phyloP scores from a whole-genome alignment of 1,284 basidiomycete species.

The Ustilago nuda region DNA sequence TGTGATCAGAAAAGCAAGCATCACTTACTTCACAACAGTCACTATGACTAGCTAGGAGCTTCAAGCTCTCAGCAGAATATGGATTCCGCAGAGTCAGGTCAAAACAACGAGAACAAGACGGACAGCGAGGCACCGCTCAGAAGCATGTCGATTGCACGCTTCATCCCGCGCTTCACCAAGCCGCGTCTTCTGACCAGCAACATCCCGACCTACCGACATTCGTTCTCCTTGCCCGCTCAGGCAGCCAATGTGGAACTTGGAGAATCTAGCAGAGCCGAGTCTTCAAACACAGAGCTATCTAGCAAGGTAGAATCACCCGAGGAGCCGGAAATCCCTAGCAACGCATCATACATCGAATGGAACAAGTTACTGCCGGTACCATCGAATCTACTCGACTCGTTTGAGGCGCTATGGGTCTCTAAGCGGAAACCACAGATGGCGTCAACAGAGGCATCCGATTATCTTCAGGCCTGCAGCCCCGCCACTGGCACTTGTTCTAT shows the following conservation, averaged over 20 bases:
- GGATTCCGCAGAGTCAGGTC: slow-evolving; percentile 4
- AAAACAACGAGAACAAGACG: background rate
- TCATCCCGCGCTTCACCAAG: slow-evolving; percentile 40
- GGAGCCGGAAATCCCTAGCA: background rate
- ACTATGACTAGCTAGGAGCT: background rate
- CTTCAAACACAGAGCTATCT: background rate
- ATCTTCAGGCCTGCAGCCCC: background rate
- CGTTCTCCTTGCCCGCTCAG: slow-evolving; percentile 24
- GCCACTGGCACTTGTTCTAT: background rate
- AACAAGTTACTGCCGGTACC: slow-evolving; percentile 34
- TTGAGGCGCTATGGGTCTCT: slow-evolving; percentile 19
- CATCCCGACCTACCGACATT: slow-evolving; percentile 49
- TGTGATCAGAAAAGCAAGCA: too few relatives aligned
- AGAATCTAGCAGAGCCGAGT: background rate
- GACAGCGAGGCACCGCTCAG: background rate
- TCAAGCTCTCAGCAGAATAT: background rate
- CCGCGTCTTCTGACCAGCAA: slow-evolving; percentile 29
- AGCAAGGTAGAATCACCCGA: background rate
- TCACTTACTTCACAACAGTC: background rate
- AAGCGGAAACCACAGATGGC: background rate
- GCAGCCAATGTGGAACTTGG: background rate
- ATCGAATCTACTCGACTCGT: slow-evolving; percentile 36
- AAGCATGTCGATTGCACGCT: slow-evolving; percentile 44
- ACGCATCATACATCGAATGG: slow-evolving; percentile 42
- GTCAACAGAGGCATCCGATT: background rate